A percentile compares a stretch with the other conserved stretches of the same genome.
phyloP scores from a whole-genome alignment of 805 yeast genomes.

The Lipomyces orientalis region DNA sequence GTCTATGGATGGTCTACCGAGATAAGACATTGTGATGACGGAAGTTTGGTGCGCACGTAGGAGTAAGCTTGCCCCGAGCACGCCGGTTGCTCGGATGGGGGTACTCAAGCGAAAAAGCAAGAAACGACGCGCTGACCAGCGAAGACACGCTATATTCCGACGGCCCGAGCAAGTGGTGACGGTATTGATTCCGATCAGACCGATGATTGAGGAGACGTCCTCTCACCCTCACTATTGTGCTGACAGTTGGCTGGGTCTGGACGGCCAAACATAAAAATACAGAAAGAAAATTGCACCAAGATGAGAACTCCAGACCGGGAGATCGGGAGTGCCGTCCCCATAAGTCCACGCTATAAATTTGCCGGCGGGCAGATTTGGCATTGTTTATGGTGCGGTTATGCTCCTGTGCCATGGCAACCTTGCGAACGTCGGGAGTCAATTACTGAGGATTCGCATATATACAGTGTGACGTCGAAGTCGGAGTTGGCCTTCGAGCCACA shows the following conservation, averaged over 20 bases:
- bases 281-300: neutral
- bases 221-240: neutral
- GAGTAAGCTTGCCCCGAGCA: neutral
- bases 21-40: neutral
- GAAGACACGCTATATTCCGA: neutral
- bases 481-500: neutral
- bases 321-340: neutral
- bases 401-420: neutral
- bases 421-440: too few relatives aligned
- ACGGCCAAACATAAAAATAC: neutral
- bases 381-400: neutral
- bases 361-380: neutral
- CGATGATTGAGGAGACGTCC: neutral
- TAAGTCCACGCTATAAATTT: neutral
- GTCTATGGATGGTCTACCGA: neutral
- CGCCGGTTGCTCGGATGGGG: too few relatives aligned
- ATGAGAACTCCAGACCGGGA: neutral
- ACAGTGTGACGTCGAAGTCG: neutral
- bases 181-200: neutral
- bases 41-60: neutral
- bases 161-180: neutral
- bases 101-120: too few relatives aligned
- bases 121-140: neutral
- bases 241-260: neutral
- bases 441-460: too few relatives aligned